A percentile compares a stretch with the other conserved stretches of the same genome.
Conservation (phyloP, 148 eudicot species). For the Rhododendron henanense region DNA sequence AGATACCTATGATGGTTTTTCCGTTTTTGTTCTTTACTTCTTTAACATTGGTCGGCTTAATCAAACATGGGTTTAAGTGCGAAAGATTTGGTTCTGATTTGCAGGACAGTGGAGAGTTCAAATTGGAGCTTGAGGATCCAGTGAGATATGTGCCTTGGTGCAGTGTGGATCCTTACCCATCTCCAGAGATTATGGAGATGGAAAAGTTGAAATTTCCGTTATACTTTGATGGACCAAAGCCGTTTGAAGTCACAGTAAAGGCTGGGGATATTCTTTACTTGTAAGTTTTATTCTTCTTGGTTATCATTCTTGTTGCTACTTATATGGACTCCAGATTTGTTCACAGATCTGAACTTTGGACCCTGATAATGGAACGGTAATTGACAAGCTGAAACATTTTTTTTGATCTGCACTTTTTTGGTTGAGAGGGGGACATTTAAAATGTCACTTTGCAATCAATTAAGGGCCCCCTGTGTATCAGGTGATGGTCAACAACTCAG, state of each 20-base stretch:
- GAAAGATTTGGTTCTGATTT: conserved; percentile 11
- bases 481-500: background rate
- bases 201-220: conserved; percentile 63
- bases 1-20: background rate
- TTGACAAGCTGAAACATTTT: background rate
- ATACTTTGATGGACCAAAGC: conserved; percentile 89
- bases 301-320: background rate
- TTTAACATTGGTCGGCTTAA: background rate
- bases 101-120: conserved; percentile 66
- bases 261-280: conserved; percentile 91
- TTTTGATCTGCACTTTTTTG: background rate
- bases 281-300: conserved; percentile 43
- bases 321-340: background rate
- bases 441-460: background rate
- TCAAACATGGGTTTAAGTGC: background rate
- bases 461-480: background rate
- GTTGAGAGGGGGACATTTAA: background rate
- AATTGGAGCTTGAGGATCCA: conserved; percentile 77
- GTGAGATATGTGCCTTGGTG: conserved; percentile 83
- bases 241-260: conserved; percentile 86
- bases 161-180: conserved; percentile 84
- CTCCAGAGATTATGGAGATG: conserved; percentile 37
- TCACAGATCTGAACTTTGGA: background rate
- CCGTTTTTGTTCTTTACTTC: background rate
- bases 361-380: background rate